A percentile compares a stretch with the other conserved stretches of the same genome.
These are phyloP conservation scores for Chlorella sp. DNA, from an alignment of 139 green algal species.

Conservation along the genomic window DNA sequence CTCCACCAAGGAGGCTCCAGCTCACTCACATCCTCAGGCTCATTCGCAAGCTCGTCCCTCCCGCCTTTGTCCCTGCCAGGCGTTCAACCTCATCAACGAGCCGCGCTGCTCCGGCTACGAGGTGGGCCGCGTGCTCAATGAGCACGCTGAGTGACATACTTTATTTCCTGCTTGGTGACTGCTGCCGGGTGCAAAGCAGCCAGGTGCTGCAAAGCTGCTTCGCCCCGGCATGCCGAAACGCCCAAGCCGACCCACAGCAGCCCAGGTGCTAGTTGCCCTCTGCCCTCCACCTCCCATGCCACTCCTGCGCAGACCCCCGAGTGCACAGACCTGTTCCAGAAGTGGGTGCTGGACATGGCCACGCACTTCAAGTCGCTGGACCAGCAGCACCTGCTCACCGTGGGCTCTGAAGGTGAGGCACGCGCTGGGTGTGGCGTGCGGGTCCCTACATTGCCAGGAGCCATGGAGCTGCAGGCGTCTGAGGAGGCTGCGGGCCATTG, in stretches of 20 bases:
- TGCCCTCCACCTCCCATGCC: no score
- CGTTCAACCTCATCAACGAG: conserved; percentile 70
- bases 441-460: background rate
- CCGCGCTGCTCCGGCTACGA: conserved; percentile 34
- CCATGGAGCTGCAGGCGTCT: no score
- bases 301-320: conserved; percentile 26
- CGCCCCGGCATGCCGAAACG: no score
- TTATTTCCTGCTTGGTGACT: no score
- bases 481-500: no score
- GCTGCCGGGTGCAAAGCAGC: background rate
- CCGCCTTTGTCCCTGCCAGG: background rate
- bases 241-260: no score
- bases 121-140: no score
- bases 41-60: background rate
- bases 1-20: no score
- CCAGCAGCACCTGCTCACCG: conserved; percentile 63
- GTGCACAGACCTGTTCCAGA: conserved; percentile 30
- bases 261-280: no score
- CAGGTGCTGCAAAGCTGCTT: no score
- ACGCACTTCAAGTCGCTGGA: conserved; percentile 54
- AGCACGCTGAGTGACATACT: no score
- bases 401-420: conserved; percentile 51
- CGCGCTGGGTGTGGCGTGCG: background rate
- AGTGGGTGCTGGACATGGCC: conserved; percentile 57
- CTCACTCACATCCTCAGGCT: no score